Evolutionary conservation across 768 basidiomycete species (phyloP).

Genomic region (Rhodotorula diobovata): DNA sequence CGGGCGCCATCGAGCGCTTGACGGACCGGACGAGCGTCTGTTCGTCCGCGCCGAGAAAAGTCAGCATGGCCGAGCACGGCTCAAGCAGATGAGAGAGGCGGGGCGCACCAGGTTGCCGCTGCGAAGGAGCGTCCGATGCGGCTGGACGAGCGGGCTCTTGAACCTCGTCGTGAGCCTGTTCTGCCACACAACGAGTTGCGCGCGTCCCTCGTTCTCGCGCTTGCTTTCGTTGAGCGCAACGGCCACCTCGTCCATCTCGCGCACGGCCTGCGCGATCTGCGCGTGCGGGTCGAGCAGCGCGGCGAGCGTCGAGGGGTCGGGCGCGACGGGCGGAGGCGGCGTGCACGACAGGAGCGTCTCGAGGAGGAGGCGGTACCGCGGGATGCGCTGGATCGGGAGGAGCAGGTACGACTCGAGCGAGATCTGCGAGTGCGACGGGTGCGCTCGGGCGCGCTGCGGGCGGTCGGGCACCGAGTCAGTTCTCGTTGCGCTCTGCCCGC

Average conservation of each 20-base stretch:
- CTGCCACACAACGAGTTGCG: constrained; percentile 87
- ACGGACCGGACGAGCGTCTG: constrained; percentile 27
- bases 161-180: constrained; percentile 79
- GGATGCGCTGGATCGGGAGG: constrained; percentile 91
- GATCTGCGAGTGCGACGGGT: constrained; percentile 86
- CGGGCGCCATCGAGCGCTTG: constrained; percentile 23
- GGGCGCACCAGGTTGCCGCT: constrained; percentile 72
- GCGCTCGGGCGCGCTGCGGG: constrained; percentile 70
- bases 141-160: constrained; percentile 95
- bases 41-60: constrained; percentile 72
- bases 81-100: constrained; percentile 42
- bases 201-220: constrained; percentile 84
- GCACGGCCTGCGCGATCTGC: constrained; percentile 72
- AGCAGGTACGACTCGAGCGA: constrained; percentile 80
- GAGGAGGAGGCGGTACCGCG: constrained; percentile 89
- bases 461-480: not conserved
- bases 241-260: constrained; percentile 81
- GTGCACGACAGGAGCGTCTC: constrained; percentile 47
- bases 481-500: too few species aligned
- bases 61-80: constrained; percentile 75
- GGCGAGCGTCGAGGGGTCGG: not conserved
- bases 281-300: constrained; percentile 60
- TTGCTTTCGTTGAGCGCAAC: constrained; percentile 98
- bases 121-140: constrained; percentile 90
- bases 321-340: not conserved